phyloP scores from a whole-genome alignment of 305 asterid genomes.

The Plantago rigida region DNA sequence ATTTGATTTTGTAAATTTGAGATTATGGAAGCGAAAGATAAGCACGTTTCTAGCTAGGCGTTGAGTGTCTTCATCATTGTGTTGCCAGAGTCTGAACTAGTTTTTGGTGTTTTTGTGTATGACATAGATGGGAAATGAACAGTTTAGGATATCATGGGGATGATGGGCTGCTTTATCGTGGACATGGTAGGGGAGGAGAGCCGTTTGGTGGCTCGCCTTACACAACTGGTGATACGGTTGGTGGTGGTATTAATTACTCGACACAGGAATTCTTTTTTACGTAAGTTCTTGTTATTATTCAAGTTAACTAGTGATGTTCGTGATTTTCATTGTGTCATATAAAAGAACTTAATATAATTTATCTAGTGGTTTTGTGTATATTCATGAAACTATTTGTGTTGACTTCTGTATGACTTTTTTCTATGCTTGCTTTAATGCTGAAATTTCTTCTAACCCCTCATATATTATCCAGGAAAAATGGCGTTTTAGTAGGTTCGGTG shows the following conservation, averaged over 20 bases:
- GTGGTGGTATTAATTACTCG: constrained; percentile 85
- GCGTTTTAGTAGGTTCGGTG: constrained; percentile 61
- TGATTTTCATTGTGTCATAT: too few relatives aligned
- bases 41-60: too few relatives aligned
- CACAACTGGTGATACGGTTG: constrained; percentile 77
- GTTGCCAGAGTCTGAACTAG: constrained; percentile 19
- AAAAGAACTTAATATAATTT: too few relatives aligned
- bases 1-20: background rate
- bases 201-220: constrained; percentile 77
- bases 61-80: too few relatives aligned
- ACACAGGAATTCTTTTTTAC: constrained; percentile 80
- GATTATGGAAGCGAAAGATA: too few relatives aligned
- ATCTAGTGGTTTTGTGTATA: too few relatives aligned
- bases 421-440: background rate
- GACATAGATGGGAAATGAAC: constrained; percentile 75
- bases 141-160: constrained; percentile 91
- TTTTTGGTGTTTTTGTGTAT: constrained; percentile 22
- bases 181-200: constrained; percentile 86
- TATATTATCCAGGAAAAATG: constrained; percentile 65
- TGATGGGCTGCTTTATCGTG: constrained; percentile 79
- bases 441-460: constrained; percentile 20
- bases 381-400: too few relatives aligned
- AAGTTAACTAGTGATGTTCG: background rate
- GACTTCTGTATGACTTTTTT: too few relatives aligned
- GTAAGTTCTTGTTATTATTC: constrained; percentile 39